Evolutionary conservation across 1,139 yeast genomes (phyloP).

Genomic region (Zygoascus sp.): DNA sequence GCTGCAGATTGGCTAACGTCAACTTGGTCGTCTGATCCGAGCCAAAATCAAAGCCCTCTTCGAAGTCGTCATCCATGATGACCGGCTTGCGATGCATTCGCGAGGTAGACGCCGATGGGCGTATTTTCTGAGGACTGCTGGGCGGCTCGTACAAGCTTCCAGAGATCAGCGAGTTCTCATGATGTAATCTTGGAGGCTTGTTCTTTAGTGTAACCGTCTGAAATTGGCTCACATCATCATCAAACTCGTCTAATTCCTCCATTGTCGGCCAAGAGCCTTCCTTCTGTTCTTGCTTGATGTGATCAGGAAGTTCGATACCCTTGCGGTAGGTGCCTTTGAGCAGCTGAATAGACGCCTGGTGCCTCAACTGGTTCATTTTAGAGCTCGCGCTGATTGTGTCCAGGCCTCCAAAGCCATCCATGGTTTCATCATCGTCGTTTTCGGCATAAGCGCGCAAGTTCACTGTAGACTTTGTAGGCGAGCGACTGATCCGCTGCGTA

Average conservation of each 20-base stretch:
- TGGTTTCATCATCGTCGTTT: constrained; percentile 10
- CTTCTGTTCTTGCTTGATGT: constrained; percentile 5
- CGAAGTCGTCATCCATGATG: constrained; percentile 13
- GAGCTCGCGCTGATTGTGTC: constrained; percentile 2
- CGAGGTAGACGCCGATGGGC: background rate
- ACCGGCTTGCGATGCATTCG: background rate
- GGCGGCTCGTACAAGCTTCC: constrained; percentile 13
- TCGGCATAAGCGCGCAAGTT: constrained; percentile 5
- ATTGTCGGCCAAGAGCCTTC: background rate
- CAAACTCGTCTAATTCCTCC: constrained; percentile 3
- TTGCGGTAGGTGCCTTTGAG: constrained; percentile 5
- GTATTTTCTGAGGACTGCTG: background rate
- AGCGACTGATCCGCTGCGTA: background rate
- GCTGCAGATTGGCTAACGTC: constrained; percentile 11
- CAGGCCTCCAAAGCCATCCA: constrained; percentile 8
- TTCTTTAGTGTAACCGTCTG: background rate
- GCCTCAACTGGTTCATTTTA: constrained; percentile 5
- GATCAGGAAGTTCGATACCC: constrained; percentile 8
- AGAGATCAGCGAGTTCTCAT: constrained; percentile 12
- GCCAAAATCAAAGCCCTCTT: constrained; percentile 23
- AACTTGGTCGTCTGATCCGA: constrained; percentile 13
- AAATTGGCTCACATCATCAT: constrained; percentile 2
- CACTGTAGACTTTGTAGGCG: background rate
- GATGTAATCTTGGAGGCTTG: background rate
- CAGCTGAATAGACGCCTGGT: constrained; percentile 12